phyloP scores from a whole-genome alignment of 2,329 filamentous ascomycete genomes.

The Pseudonectria foliicola region DNA sequence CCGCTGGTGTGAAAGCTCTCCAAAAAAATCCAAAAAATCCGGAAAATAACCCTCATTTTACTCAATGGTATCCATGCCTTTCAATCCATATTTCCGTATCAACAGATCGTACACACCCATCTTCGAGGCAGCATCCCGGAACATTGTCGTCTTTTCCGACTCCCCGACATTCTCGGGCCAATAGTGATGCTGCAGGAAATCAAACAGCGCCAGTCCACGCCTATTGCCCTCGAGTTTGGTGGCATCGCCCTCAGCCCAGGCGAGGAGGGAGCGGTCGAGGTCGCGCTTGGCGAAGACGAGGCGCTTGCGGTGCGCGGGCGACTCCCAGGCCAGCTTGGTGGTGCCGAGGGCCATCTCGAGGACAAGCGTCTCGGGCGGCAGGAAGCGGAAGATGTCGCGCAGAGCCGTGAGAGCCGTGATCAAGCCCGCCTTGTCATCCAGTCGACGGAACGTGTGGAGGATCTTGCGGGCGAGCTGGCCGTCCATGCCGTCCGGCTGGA shows the following conservation, averaged over 20 bases:
- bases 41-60: no score
- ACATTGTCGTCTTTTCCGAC: constrained; percentile 17
- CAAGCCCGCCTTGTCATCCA: constrained; percentile 38
- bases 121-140: constrained; percentile 30
- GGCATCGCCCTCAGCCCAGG: constrained; percentile 22
- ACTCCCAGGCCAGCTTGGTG: constrained; percentile 37
- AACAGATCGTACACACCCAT: constrained; percentile 37
- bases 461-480: constrained; percentile 42
- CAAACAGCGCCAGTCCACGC: constrained; percentile 33
- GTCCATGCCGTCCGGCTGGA: constrained; percentile 37
- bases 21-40: no score
- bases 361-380: constrained; percentile 38
- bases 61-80: not conserved
- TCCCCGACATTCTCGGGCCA: constrained; percentile 23
- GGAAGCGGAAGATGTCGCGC: constrained; percentile 35
- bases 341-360: constrained; percentile 41
- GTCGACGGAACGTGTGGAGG: constrained; percentile 42
- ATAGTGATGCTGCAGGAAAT: constrained; percentile 34
- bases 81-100: constrained; percentile 10
- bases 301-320: constrained; percentile 30
- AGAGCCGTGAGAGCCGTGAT: constrained; percentile 39
- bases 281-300: constrained; percentile 36
- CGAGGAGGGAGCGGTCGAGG: constrained; percentile 33
- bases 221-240: constrained; percentile 29
- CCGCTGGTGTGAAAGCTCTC: no score